These are phyloP conservation scores for Rhodotorula toruloides DNA, from an alignment of 768 basidiomycete species.

Conservation along the genomic window DNA sequence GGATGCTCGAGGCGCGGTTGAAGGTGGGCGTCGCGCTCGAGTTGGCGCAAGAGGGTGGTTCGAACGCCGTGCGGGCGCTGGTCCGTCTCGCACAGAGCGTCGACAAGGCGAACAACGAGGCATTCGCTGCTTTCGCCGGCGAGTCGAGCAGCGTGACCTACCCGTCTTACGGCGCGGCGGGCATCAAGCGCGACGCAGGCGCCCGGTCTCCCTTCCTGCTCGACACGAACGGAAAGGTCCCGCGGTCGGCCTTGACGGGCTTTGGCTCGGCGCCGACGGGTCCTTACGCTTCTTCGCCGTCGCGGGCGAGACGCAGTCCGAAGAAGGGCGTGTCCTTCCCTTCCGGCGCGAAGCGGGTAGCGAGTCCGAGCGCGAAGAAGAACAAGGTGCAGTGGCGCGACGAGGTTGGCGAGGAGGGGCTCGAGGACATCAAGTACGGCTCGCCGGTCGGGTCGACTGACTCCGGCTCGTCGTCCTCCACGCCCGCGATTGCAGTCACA, in stretches of 20 bases:
- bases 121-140: conserved; percentile 7
- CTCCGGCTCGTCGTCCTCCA: neutral
- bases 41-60: neutral
- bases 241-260: conserved; percentile 7
- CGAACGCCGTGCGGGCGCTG: conserved; percentile 7
- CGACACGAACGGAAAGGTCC: conserved; percentile 20
- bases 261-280: conserved; percentile 30
- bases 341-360: neutral
- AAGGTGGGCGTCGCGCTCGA: conserved; percentile 21
- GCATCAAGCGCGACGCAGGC: conserved; percentile 26
- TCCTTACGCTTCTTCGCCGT: conserved; percentile 3
- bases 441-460: conserved; percentile 9
- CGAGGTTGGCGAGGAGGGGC: conserved; percentile 33
- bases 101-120: conserved; percentile 18
- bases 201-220: conserved; percentile 20
- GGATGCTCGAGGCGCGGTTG: conserved; percentile 26
- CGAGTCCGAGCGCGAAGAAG: conserved; percentile 17
- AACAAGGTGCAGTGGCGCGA: conserved; percentile 38
- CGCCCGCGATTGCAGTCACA: conserved; percentile 4
- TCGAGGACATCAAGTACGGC: conserved; percentile 35
- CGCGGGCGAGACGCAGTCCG: conserved; percentile 2
- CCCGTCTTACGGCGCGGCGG: neutral
- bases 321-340: conserved; percentile 18
- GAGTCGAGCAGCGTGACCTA: no score
- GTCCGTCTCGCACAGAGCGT: conserved; percentile 11